Base-by-base conservation (phyloP, 352 stramenopile species). In the Plasmopara halstedii region DNA sequence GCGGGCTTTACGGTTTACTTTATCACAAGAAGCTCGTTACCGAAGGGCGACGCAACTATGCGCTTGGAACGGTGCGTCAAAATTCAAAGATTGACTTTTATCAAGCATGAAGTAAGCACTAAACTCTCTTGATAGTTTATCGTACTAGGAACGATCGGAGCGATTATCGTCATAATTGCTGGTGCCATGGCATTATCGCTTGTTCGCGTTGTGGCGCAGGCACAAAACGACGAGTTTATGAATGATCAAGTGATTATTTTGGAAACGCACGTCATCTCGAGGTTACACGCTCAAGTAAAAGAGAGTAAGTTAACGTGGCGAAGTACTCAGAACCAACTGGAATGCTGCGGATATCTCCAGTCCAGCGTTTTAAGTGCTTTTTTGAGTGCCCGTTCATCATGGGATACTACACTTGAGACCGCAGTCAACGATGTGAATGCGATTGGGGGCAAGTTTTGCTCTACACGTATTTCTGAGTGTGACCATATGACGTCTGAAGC, bases 261-360 rank as follows among this genome's bases (percentile, higher is more conserved):
- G 6, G 75, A 87, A 50, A 74, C 64, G 0, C 50, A 62, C 1
- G 38, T 85, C 18, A 53, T 85, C 41, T 60, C 46, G 6, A 67
- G 60, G 25, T 42, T 85, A 13, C 35, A 73, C 17, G 31, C 34
- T 7, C 72, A 82, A 48, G 55, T 50, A 20, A 39, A 13, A 20
- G 73, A 46, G 13, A 66, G 49, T 29, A 52, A 41, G 0, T 54
- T 32, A 0, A 56, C 42, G 0, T 88, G 76, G 76, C 49, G 34
- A 6, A 47, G 56, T 1, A 62, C 76, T 6, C 71, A 88, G 43
- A 67, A 77, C 19, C 55, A 45, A 2, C 60, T 83, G 21, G 38
- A 64, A 23, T 88, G 76, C 55, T 88, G 76, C 22, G 76, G 68
- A 3, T 88, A 85, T 37, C 34, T 55, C 23, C 43, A 40, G 40